Base-by-base conservation (phyloP, 2,329 filamentous ascomycete genomes). In the Rhynchosporium agropyri region DNA sequence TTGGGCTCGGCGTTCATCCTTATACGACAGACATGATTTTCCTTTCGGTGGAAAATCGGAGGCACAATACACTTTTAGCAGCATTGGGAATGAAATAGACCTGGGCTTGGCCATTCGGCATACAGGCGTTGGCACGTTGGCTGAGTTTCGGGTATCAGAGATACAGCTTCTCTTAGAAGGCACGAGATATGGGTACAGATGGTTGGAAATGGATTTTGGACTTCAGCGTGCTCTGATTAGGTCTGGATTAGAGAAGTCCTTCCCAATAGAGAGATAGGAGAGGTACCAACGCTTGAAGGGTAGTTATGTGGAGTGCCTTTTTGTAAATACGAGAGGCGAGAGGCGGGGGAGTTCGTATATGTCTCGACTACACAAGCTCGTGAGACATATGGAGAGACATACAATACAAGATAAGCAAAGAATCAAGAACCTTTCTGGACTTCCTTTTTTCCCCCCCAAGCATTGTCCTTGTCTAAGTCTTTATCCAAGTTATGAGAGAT, bases 341-440 rank as follows among this genome's bases (percentile, higher is more conserved):
- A 20, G 51, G 26, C 40, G 51, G 51, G 33, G 33, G 36, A 54
- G 33, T 42, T 36, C 51, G 51, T 54, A 36, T 28, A 20, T 28
- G n/a, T 10, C 5, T 8, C n/a, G n/a, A 8, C 26, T 9, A 53
- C 33, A 53, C 50, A 42, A 51, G 53, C 53, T 54, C 54, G 54
- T 58, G 40, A 58, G 42, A 59, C 42, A 31, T 29, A 61, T 49
- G 40, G 20, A 20, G 20, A 20, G 20, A 54, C 51, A 54, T 54
- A 54, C n/a, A 28, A 26, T 54, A 50, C 48, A 42, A 58, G 36
- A 58, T n/a, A 15, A 31, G 40, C 20, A 26, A 54, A 51, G 43
- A 60, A 53, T 40, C 36, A 48, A 57, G 20, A 60, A 29, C 13
- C 42, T n/a, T 49, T 59, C 56, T 20, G 20, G 20, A 20, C 20